Conservation (phyloP, 2,329 filamentous ascomycete species). For the Alternaria metachromatica region DNA sequence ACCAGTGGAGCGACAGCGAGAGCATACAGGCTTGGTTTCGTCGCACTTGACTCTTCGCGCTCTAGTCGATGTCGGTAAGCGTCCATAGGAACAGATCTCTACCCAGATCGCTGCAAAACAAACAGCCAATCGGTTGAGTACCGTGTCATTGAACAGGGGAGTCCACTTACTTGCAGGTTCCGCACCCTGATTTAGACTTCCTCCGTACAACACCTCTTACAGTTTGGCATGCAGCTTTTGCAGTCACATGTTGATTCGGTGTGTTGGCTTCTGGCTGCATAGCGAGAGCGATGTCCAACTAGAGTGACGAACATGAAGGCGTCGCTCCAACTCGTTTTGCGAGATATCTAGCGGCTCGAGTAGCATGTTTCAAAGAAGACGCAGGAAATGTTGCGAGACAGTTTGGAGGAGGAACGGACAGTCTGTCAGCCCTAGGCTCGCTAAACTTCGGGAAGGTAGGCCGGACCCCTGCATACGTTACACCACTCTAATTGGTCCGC, state of each 20-base stretch:
- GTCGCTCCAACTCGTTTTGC: neutral
- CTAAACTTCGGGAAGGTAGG: neutral
- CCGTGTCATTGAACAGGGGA: neutral
- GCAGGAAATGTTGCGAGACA: neutral
- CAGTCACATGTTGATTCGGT: neutral
- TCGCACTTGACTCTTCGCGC: slow-evolving; percentile 45
- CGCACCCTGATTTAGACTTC: slow-evolving; percentile 9
- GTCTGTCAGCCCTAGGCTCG: neutral
- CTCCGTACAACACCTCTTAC: neutral
- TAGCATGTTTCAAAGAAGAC: neutral
- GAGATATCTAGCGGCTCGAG: neutral
- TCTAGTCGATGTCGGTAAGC: slow-evolving; percentile 14
- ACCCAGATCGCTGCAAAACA: neutral
- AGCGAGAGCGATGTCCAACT: neutral
- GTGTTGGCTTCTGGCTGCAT: neutral
- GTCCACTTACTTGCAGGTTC: slow-evolving; percentile 13
- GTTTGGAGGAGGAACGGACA: neutral
- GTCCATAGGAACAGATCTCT: neutral
- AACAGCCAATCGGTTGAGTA: neutral
- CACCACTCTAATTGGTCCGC: neutral
- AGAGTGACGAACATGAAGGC: neutral
- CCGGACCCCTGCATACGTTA: neutral
- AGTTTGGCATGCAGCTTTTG: neutral
- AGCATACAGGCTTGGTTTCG: slow-evolving; percentile 47
- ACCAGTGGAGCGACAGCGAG: slow-evolving; percentile 45